A percentile compares a stretch with the other conserved stretches of the same genome.
phyloP scores from a whole-genome alignment of 345 rosid species.

The Boechera divaricarpa region DNA sequence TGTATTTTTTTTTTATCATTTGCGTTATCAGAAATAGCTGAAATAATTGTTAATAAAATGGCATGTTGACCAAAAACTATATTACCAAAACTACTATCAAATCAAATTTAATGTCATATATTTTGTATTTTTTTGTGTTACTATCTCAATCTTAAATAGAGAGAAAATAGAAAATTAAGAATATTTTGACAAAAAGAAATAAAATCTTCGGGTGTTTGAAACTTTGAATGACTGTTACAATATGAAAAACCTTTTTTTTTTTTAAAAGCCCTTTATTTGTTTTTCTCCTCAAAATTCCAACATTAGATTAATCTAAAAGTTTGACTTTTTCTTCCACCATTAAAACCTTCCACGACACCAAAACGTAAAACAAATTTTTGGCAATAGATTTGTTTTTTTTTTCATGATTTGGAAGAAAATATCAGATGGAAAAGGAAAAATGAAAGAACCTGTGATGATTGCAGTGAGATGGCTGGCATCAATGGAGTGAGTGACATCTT shows the following conservation, averaged over 20 bases:
- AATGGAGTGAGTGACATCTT: conserved; percentile 70
- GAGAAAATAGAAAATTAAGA: background rate
- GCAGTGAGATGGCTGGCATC: conserved; percentile 75
- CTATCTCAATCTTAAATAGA: background rate
- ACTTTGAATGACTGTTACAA: background rate
- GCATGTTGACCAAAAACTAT: no score
- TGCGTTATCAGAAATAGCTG: no score
- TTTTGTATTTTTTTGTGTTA: background rate
- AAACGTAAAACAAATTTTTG: background rate
- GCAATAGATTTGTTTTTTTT: background rate
- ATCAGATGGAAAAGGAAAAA: background rate
- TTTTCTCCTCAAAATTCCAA: background rate
- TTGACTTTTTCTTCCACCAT: no score
- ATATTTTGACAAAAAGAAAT: background rate
- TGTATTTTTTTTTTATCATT: no score
- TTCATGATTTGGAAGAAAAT: conserved; percentile 1
- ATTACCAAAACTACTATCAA: background rate
- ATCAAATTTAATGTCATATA: background rate
- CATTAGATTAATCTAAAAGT: background rate
- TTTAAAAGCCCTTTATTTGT: background rate
- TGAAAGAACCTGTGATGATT: conserved; percentile 68
- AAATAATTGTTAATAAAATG: no score
- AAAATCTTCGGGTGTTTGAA: background rate
- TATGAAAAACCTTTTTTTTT: background rate
- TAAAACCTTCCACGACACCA: conserved; percentile 4